These are phyloP conservation scores for Coemansia pectinata DNA, from an alignment of 192 early-diverging fungal species.

Conservation along the genomic window DNA sequence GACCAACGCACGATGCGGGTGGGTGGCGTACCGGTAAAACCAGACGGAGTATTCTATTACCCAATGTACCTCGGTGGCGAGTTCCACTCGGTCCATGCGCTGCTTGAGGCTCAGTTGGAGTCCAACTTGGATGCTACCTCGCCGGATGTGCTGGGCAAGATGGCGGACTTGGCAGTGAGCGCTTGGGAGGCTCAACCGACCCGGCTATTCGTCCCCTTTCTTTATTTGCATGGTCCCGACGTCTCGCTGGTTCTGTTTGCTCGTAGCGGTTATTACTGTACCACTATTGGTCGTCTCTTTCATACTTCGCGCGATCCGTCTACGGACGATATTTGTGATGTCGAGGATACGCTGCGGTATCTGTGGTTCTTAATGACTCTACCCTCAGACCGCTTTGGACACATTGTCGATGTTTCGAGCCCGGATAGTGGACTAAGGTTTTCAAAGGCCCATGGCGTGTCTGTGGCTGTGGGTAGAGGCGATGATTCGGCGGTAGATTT, in stretches of 20 bases:
- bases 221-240: background rate
- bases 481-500: background rate
- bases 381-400: background rate
- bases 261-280: background rate
- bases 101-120: background rate
- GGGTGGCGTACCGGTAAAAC: background rate
- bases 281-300: background rate
- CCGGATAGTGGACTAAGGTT: background rate
- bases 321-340: background rate
- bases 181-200: constrained; percentile 13
- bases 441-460: background rate
- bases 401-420: background rate
- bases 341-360: background rate
- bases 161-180: background rate
- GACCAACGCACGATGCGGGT: background rate
- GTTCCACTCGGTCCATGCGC: background rate
- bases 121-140: background rate
- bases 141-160: background rate
- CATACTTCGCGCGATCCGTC: background rate
- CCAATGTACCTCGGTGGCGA: background rate
- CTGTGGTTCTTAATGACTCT: background rate
- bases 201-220: background rate
- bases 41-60: background rate
- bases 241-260: background rate
- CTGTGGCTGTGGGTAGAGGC: background rate